A percentile compares a stretch with the other conserved stretches of the same genome.
Conservation (phyloP, 2,329 filamentous ascomycete genomes). For the Curvularia eragrostidis region DNA sequence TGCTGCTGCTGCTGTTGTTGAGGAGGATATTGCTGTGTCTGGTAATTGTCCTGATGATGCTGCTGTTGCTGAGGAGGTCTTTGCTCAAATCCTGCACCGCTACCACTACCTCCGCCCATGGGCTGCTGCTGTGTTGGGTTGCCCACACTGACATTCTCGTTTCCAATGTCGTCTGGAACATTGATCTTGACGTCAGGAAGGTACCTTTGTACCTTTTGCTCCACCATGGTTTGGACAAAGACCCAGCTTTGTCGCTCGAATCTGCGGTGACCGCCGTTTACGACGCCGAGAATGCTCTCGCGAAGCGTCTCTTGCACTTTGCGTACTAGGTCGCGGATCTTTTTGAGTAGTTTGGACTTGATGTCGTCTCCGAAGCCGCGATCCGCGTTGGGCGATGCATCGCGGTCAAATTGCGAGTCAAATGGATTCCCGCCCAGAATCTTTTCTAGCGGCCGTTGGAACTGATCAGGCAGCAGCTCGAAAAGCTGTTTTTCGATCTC, state of each 20-base stretch:
- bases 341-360: constrained; percentile 35
- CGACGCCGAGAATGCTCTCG: constrained; percentile 38
- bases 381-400: constrained; percentile 30
- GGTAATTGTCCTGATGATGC: constrained; percentile 8
- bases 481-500: constrained; percentile 41
- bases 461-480: constrained; percentile 38
- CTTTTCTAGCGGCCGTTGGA: constrained; percentile 39
- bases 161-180: constrained; percentile 41
- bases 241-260: constrained; percentile 42
- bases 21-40: constrained; percentile 7
- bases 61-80: constrained; percentile 15
- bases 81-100: constrained; percentile 2
- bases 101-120: constrained; percentile 23
- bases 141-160: constrained; percentile 40
- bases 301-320: constrained; percentile 42
- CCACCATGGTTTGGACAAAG: constrained; percentile 41
- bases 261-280: constrained; percentile 41
- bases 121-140: constrained; percentile 22
- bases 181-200: constrained; percentile 40
- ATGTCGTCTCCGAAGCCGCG: constrained; percentile 41
- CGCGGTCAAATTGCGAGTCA: constrained; percentile 38
- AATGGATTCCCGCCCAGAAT: constrained; percentile 42
- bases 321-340: constrained; percentile 36
- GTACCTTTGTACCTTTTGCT: constrained; percentile 40
- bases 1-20: neutral